Evolutionary conservation across 2,329 filamentous ascomycete species (phyloP).

Genomic region (Bipolaris gigantea): DNA sequence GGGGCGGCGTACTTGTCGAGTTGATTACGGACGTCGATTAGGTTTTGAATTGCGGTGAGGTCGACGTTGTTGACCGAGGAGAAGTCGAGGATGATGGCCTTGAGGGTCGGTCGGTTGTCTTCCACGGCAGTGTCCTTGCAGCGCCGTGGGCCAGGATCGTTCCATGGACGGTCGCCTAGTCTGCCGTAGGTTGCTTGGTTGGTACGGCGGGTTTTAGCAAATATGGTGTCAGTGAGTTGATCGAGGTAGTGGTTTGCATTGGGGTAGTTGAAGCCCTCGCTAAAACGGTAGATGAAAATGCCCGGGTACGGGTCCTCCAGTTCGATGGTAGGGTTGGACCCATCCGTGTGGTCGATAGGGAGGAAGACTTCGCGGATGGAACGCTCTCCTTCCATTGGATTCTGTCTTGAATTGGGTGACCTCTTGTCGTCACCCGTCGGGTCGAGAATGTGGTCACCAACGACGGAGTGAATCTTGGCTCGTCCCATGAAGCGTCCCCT

Average conservation of each 20-base stretch:
- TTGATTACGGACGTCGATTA: slow-evolving; percentile 95
- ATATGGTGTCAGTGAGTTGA: slow-evolving; percentile 54
- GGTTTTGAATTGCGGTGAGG: slow-evolving; percentile 85
- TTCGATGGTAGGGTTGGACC: slow-evolving; percentile 81
- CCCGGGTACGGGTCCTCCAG: slow-evolving; percentile 83
- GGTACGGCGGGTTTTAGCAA: slow-evolving; percentile 71
- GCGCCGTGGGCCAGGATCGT: slow-evolving; percentile 78
- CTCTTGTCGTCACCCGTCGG: slow-evolving; percentile 45
- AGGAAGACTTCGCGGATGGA: slow-evolving; percentile 78
- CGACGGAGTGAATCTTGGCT: slow-evolving; percentile 82
- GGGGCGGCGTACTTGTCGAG: slow-evolving; percentile 86
- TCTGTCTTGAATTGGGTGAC: slow-evolving; percentile 18
- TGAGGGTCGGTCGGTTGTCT: slow-evolving; percentile 68
- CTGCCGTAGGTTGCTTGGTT: slow-evolving; percentile 64
- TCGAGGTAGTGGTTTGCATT: slow-evolving; percentile 91
- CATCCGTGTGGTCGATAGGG: slow-evolving; percentile 82
- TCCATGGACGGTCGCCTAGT: slow-evolving; percentile 82
- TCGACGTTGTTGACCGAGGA: slow-evolving; percentile 94
- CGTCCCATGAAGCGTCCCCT: slow-evolving; percentile 81
- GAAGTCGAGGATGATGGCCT: slow-evolving; percentile 91
- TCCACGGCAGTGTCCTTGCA: slow-evolving; percentile 50
- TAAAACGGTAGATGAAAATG: slow-evolving; percentile 95
- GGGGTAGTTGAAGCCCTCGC: slow-evolving; percentile 94
- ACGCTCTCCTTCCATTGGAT: slow-evolving; percentile 39
- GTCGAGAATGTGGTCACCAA: slow-evolving; percentile 70